phyloP scores from a whole-genome alignment of 148 eudicot species.

The Beta vulgaris region DNA sequence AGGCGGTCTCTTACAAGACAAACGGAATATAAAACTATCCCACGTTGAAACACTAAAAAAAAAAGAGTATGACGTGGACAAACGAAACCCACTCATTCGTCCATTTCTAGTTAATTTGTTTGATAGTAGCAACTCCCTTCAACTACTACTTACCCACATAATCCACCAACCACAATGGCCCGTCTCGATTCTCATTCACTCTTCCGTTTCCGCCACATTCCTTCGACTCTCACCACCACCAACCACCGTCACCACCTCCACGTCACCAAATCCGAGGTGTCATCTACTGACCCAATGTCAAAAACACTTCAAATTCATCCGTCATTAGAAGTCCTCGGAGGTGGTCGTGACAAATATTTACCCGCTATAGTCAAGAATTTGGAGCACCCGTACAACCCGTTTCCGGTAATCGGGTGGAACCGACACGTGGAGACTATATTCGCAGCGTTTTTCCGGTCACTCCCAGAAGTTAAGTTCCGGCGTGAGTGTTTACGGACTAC shows the following conservation, averaged over 20 bases:
- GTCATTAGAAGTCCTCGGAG: constrained; percentile 65
- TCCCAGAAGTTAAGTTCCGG: constrained; percentile 53
- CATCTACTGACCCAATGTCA: background rate
- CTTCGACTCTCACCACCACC: background rate
- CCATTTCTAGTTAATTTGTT: background rate
- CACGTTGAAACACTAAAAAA: too few species aligned
- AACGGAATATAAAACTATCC: too few species aligned
- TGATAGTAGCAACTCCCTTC: background rate
- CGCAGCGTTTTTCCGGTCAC: constrained; percentile 67
- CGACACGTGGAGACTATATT: constrained; percentile 85
- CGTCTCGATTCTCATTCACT: constrained; percentile 1
- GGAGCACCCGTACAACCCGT: constrained; percentile 52
- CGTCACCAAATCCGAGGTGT: background rate
- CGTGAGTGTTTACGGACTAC: constrained; percentile 71
- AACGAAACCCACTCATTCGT: background rate
- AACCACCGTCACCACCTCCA: background rate
- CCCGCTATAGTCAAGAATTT: constrained; percentile 43
- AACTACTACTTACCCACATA: background rate
- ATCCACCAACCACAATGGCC: background rate
- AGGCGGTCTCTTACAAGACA: too few species aligned
- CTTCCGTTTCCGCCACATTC: background rate
- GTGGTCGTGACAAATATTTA: constrained; percentile 43
- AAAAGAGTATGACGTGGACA: background rate
- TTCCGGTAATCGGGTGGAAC: constrained; percentile 56
- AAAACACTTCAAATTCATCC: constrained; percentile 35